Evolutionary conservation across 257 asterid species (phyloP).

Genomic region (Avicennia marina): DNA sequence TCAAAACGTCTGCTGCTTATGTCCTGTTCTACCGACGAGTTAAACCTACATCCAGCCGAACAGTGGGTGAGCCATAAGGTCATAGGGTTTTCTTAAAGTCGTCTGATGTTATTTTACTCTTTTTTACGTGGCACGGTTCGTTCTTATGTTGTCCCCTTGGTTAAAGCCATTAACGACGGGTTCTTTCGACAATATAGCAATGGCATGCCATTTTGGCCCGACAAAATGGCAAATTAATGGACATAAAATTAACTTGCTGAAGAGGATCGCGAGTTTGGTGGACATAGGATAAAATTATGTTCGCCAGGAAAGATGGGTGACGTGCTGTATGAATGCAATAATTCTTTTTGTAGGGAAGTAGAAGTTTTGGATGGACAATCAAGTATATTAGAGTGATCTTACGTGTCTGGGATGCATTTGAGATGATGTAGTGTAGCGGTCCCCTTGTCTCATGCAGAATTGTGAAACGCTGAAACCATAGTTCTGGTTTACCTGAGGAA

Average conservation of each 20-base stretch:
- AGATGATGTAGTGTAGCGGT: too few species aligned
- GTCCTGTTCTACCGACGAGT: slow-evolving; percentile 88
- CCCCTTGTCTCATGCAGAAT: too few species aligned
- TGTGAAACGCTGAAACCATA: too few species aligned
- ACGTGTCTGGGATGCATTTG: too few species aligned
- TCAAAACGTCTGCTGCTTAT: slow-evolving; percentile 88
- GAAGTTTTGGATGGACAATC: too few species aligned
- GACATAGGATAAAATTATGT: slow-evolving; percentile 8
- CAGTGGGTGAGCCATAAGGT: slow-evolving; percentile 43
- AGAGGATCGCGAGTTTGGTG: slow-evolving; percentile 4
- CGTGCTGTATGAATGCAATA: slow-evolving; percentile 4
- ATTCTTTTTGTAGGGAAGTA: slow-evolving; percentile 14
- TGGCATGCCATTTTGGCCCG: neutral
- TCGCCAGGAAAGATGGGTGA: neutral
- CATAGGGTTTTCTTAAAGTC: slow-evolving; percentile 25
- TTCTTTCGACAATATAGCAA: neutral
- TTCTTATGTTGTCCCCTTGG: neutral
- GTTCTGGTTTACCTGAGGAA: too few species aligned
- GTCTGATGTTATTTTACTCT: neutral
- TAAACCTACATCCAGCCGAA: slow-evolving; percentile 26
- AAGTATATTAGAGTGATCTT: too few species aligned
- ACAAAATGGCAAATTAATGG: neutral
- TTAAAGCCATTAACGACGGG: slow-evolving; percentile 1
- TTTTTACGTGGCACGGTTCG: neutral
- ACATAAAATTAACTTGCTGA: neutral